Evolutionary conservation across 768 basidiomycete species (phyloP).

Genomic region (Lactarius vividus): DNA sequence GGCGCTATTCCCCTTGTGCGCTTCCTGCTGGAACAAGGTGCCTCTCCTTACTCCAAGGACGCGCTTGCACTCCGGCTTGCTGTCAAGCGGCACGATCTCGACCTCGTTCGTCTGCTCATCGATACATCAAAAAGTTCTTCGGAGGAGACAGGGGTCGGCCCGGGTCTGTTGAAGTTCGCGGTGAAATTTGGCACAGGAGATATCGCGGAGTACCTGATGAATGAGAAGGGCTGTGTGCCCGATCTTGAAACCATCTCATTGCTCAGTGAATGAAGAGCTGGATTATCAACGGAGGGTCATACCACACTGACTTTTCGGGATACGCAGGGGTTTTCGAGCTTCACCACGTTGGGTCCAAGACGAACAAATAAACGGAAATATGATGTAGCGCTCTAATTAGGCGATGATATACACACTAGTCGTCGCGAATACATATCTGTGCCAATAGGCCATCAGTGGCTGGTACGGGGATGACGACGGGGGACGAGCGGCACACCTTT

Average conservation of each 20-base stretch:
- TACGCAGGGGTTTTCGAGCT: neutral
- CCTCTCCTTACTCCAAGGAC: conserved; percentile 61
- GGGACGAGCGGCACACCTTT: conserved; percentile 9
- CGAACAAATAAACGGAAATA: neutral
- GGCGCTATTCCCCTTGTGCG: conserved; percentile 60
- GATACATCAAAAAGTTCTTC: conserved; percentile 40
- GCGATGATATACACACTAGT: conserved; percentile 22
- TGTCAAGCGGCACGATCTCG: conserved; percentile 64
- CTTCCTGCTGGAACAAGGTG: conserved; percentile 69
- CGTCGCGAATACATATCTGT: conserved; percentile 25
- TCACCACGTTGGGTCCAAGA: neutral
- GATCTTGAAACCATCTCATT: conserved; percentile 59
- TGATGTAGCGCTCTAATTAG: conserved; percentile 22
- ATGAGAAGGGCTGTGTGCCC: conserved; percentile 70
- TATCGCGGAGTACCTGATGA: conserved; percentile 66
- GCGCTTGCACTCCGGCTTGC: conserved; percentile 73
- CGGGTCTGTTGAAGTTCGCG: conserved; percentile 62
- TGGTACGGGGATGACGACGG: neutral
- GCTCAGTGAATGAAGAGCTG: conserved; percentile 1
- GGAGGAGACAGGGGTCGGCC: conserved; percentile 41
- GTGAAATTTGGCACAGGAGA: conserved; percentile 63
- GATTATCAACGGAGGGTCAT: neutral
- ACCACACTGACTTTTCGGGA: neutral
- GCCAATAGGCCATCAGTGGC: neutral
- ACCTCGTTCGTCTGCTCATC: conserved; percentile 72